phyloP scores from a whole-genome alignment of 495 filamentous ascomycete species.

The Neurospora sp. region DNA sequence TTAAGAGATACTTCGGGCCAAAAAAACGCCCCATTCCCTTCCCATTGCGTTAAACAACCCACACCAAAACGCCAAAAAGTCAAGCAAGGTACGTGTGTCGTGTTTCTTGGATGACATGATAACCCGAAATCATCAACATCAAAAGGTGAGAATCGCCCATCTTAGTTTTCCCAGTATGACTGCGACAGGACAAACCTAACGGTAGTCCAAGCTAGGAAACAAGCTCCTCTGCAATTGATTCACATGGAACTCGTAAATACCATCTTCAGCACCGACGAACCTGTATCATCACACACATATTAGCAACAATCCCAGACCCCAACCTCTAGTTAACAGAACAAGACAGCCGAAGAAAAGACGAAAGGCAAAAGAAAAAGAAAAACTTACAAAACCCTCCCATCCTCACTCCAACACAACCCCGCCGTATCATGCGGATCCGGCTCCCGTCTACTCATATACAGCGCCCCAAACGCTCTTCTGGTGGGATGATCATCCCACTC shows the following conservation, averaged over 20 bases:
- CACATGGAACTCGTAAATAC: conserved; percentile 63
- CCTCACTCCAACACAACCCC: conserved; percentile 58
- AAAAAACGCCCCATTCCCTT: neutral
- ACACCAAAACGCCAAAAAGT: neutral
- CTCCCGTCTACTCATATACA: conserved; percentile 13
- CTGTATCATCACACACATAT: conserved; percentile 12
- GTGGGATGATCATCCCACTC: conserved; percentile 19
- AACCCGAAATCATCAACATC: neutral
- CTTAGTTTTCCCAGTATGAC: neutral
- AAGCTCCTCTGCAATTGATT: conserved; percentile 55
- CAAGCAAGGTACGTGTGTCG: neutral
- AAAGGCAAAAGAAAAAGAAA: neutral
- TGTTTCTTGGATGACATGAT: neutral
- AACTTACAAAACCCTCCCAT: conserved; percentile 61
- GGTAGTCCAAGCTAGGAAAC: conserved; percentile 49
- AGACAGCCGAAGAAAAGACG: neutral
- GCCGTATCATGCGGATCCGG: conserved; percentile 45
- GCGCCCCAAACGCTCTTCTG: conserved; percentile 9
- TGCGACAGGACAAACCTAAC: conserved; percentile 22
- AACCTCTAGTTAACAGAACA: no score
- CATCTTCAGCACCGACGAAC: conserved; percentile 62
- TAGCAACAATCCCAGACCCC: no score
- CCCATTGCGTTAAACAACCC: neutral
- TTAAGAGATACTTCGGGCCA: neutral
- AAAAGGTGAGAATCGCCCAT: neutral